Conservation (phyloP, 192 early-diverging fungal species). For the Mortierella antarctica region DNA sequence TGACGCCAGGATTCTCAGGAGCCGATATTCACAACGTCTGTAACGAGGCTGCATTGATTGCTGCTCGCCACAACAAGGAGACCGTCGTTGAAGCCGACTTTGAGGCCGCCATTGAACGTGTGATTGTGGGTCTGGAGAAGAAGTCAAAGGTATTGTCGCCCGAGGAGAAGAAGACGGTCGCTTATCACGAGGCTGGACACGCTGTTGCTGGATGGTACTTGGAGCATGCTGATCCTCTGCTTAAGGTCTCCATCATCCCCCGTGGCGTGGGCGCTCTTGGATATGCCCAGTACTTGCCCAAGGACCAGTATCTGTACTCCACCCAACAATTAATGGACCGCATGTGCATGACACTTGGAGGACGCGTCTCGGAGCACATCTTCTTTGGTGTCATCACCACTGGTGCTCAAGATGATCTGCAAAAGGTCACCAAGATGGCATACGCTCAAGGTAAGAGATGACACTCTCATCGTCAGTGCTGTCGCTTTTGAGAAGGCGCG, state of each 20-base stretch:
- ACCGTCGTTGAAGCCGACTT: conserved; percentile 90
- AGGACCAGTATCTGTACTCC: conserved; percentile 97
- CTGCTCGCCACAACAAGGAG: conserved; percentile 83
- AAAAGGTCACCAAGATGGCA: conserved; percentile 97
- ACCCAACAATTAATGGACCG: conserved; percentile 91
- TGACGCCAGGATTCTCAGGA: conserved; percentile 99
- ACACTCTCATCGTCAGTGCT: not conserved
- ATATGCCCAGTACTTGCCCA: conserved; percentile 99
- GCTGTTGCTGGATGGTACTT: conserved; percentile 99
- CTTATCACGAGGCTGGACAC: conserved; percentile 99
- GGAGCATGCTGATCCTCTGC: conserved; percentile 93
- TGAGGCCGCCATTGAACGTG: conserved; percentile 98
- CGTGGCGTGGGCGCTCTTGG: conserved; percentile 95
- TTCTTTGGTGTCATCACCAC: conserved; percentile 96
- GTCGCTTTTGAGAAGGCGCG: not conserved
- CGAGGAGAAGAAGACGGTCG: conserved; percentile 99
- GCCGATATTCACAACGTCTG: conserved; percentile 99
- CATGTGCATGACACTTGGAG: conserved; percentile 92
- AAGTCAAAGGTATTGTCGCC: conserved; percentile 95
- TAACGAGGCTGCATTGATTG: conserved; percentile 99
- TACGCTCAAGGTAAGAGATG: conserved; percentile 78
- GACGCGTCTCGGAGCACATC: conserved; percentile 89
- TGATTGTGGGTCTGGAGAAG: conserved; percentile 98
- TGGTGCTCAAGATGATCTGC: conserved; percentile 95
- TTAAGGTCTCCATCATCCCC: conserved; percentile 99